Conservation (phyloP, 148 eudicot genomes). For the Linanthus parryae region DNA sequence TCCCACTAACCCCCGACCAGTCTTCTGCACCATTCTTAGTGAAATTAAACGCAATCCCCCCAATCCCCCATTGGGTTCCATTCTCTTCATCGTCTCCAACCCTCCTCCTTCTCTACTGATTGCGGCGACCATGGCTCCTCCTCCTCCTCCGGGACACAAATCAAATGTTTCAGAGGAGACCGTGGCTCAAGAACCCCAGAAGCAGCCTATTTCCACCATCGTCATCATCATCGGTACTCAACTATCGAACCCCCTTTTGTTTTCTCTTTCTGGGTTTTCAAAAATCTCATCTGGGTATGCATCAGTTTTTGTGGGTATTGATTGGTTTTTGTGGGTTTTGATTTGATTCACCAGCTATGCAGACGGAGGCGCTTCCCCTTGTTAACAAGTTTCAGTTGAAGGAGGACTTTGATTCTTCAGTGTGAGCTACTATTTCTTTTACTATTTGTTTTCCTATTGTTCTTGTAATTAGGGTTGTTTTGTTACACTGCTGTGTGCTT, state of each 20-base stretch:
- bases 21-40: too few relatives aligned
- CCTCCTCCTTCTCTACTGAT: too few relatives aligned
- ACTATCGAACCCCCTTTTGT: not conserved
- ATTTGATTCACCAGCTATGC: conserved; percentile 50
- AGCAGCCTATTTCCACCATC: conserved; percentile 45
- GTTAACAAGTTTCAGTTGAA: conserved; percentile 46
- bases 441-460: not conserved
- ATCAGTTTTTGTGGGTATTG: not conserved
- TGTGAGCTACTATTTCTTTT: conserved; percentile 27
- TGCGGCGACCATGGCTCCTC: conserved; percentile 31
- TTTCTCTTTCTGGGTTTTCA: not conserved
- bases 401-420: conserved; percentile 37
- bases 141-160: conserved; percentile 34
- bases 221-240: conserved; percentile 44
- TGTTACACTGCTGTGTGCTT: not conserved
- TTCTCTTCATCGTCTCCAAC: too few relatives aligned
- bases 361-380: conserved; percentile 51
- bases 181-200: conserved; percentile 14
- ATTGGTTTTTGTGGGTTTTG: conserved; percentile 6
- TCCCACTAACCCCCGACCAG: too few relatives aligned
- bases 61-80: too few relatives aligned
- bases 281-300: not conserved
- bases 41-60: too few relatives aligned
- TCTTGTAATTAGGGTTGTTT: not conserved
- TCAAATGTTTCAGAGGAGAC: conserved; percentile 11